These are phyloP conservation scores for Aspergillus affinis DNA, from an alignment of 495 filamentous ascomycete species.

Conservation along the genomic window DNA sequence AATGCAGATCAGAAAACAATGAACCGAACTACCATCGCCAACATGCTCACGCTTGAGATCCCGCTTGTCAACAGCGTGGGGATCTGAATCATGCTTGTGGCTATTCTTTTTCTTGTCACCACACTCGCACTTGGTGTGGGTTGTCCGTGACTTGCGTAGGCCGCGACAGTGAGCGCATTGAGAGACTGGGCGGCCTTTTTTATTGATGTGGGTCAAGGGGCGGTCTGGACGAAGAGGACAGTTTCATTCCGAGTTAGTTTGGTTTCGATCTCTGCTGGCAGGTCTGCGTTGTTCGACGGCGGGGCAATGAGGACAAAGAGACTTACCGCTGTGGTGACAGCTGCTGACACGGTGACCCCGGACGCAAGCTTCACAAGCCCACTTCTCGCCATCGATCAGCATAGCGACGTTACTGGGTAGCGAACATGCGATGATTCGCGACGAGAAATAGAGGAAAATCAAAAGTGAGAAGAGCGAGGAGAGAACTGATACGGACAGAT, in stretches of 20 bases:
- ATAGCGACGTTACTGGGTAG: slow-evolving; percentile 53
- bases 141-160: slow-evolving; percentile 94
- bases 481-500: slow-evolving; percentile 2
- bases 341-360: slow-evolving; percentile 92
- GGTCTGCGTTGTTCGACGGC: not conserved
- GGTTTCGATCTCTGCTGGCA: not conserved
- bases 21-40: slow-evolving; percentile 35
- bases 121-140: slow-evolving; percentile 96
- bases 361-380: slow-evolving; percentile 90
- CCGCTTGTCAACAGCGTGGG: slow-evolving; percentile 52
- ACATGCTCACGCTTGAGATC: slow-evolving; percentile 62
- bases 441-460: slow-evolving; percentile 19
- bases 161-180: slow-evolving; percentile 97
- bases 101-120: slow-evolving; percentile 76
- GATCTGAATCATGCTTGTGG: slow-evolving; percentile 63
- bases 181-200: slow-evolving; percentile 96
- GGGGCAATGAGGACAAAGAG: slow-evolving; percentile 20
- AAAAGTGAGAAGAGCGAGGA: slow-evolving; percentile 12
- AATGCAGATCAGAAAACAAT: slow-evolving; percentile 39
- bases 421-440: slow-evolving; percentile 50
- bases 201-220: slow-evolving; percentile 92
- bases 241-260: slow-evolving; percentile 8
- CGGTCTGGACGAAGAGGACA: slow-evolving; percentile 61
- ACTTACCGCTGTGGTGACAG: slow-evolving; percentile 86
- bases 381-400: slow-evolving; percentile 89